Percentiles rank a stretch among this genome's conserved stretches.
These are phyloP conservation scores for Apocynum venetum DNA, from an alignment of 257 asterid genomes.

Conservation along the genomic window DNA sequence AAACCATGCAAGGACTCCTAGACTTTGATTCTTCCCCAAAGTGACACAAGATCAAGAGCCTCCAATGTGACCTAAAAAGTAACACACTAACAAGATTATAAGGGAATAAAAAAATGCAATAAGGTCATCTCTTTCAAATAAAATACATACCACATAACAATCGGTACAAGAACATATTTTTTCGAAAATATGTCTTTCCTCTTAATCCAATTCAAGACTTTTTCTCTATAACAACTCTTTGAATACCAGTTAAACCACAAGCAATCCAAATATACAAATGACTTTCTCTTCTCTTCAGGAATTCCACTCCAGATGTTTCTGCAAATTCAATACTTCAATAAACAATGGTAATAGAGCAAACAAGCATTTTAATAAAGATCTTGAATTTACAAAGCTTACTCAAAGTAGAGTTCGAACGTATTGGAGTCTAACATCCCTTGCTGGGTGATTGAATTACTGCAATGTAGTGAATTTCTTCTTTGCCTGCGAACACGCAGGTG, in stretches of 20 bases:
- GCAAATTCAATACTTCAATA: constrained; percentile 7
- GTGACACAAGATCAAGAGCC: constrained; percentile 72
- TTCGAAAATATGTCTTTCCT: constrained; percentile 36
- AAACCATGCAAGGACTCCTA: constrained; percentile 55
- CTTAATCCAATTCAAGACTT: constrained; percentile 59
- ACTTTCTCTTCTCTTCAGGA: constrained; percentile 46
- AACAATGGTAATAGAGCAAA: constrained; percentile 3
- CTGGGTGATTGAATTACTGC: constrained; percentile 8
- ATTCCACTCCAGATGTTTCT: constrained; percentile 49
- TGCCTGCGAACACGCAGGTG: constrained; percentile 34
- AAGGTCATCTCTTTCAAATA: background rate
- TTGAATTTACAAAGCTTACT: constrained; percentile 27
- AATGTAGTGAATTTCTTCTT: constrained; percentile 26
- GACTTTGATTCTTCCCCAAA: constrained; percentile 40
- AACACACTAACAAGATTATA: constrained; percentile 1
- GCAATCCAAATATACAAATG: constrained; percentile 40
- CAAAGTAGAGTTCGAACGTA: constrained; percentile 36
- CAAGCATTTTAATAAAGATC: background rate
- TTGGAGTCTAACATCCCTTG: constrained; percentile 42
- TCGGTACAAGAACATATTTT: constrained; percentile 62
- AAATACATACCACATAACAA: constrained; percentile 56
- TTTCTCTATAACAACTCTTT: constrained; percentile 10
- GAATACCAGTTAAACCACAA: constrained; percentile 49
- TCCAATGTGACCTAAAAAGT: constrained; percentile 66
- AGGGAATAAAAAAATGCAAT: background rate